phyloP scores from a whole-genome alignment of 805 yeast genomes.

The Myxozyma sirexii region DNA sequence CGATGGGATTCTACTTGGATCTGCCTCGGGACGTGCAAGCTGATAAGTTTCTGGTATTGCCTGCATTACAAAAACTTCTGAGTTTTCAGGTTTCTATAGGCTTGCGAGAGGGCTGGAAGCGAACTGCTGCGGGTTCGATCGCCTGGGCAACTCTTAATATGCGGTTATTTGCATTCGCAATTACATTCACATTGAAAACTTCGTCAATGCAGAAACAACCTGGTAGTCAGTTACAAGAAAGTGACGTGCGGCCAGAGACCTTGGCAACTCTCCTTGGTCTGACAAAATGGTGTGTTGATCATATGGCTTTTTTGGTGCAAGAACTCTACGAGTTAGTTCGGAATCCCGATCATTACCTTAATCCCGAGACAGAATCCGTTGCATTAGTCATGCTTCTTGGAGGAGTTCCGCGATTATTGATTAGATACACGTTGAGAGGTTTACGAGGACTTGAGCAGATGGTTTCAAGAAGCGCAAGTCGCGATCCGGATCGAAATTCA shows the following conservation, averaged over 20 bases:
- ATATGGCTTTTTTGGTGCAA: slow-evolving; percentile 70
- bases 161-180: slow-evolving; percentile 70
- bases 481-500: slow-evolving; percentile 39
- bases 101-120: slow-evolving; percentile 49
- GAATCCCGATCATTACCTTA: slow-evolving; percentile 34
- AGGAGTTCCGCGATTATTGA: slow-evolving; percentile 43
- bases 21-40: slow-evolving; percentile 67
- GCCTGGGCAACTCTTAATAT: slow-evolving; percentile 70
- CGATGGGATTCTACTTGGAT: slow-evolving; percentile 72
- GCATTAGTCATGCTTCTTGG: slow-evolving; percentile 43
- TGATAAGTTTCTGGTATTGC: slow-evolving; percentile 73
- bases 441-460: slow-evolving; percentile 44
- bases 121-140: slow-evolving; percentile 50
- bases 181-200: slow-evolving; percentile 61
- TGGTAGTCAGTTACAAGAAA: slow-evolving; percentile 49
- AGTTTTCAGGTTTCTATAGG: slow-evolving; percentile 73
- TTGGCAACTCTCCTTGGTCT: slow-evolving; percentile 58
- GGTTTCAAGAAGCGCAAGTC: slow-evolving; percentile 29
- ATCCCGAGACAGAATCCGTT: slow-evolving; percentile 40
- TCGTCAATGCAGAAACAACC: slow-evolving; percentile 54
- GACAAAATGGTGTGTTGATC: slow-evolving; percentile 83
- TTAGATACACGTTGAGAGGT: slow-evolving; percentile 45
- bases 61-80: slow-evolving; percentile 73
- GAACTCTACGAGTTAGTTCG: slow-evolving; percentile 49
- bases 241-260: slow-evolving; percentile 41